Percentiles rank a stretch among this genome's conserved stretches.
phyloP scores from a whole-genome alignment of 805 yeast species.

The Lipomyces orientalis region DNA sequence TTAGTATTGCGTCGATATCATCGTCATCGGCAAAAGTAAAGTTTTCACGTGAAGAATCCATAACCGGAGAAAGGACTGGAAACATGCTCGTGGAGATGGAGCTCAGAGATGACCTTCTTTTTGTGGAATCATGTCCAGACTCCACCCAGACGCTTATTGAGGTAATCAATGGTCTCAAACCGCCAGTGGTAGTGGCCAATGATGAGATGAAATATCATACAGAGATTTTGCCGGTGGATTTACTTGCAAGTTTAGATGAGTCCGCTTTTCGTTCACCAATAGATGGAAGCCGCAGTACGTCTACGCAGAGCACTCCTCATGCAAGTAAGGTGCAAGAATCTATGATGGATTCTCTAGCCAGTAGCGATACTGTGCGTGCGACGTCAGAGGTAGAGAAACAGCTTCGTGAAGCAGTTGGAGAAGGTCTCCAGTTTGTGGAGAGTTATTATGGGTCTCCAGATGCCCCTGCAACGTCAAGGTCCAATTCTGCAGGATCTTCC shows the following conservation, averaged over 20 bases:
- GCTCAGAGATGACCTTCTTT: constrained; percentile 43
- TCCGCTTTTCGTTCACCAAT: constrained; percentile 42
- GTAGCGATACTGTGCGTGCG: background rate
- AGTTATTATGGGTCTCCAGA: constrained; percentile 42
- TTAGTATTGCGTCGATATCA: constrained; percentile 54
- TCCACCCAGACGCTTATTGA: constrained; percentile 76
- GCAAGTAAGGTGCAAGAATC: background rate
- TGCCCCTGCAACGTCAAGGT: background rate
- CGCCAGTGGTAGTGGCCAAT: constrained; percentile 60
- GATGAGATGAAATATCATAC: constrained; percentile 64
- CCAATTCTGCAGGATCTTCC: background rate
- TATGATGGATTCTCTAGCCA: background rate
- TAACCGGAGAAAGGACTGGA: constrained; percentile 47
- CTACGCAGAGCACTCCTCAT: background rate
- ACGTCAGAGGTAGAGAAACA: constrained; percentile 10
- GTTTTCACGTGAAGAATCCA: constrained; percentile 43
- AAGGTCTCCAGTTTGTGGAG: constrained; percentile 43
- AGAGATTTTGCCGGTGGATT: constrained; percentile 48
- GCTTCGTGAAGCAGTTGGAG: constrained; percentile 29
- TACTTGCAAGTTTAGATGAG: constrained; percentile 52
- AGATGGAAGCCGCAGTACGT: constrained; percentile 2
- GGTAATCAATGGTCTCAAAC: constrained; percentile 70
- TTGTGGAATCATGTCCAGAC: constrained; percentile 69
- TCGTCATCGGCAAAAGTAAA: constrained; percentile 27
- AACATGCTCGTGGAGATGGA: constrained; percentile 29